A percentile compares a stretch with the other conserved stretches of the same genome.
Evolutionary conservation across 352 stramenopile species (phyloP).

Genomic region (Plasmopara viticola): DNA sequence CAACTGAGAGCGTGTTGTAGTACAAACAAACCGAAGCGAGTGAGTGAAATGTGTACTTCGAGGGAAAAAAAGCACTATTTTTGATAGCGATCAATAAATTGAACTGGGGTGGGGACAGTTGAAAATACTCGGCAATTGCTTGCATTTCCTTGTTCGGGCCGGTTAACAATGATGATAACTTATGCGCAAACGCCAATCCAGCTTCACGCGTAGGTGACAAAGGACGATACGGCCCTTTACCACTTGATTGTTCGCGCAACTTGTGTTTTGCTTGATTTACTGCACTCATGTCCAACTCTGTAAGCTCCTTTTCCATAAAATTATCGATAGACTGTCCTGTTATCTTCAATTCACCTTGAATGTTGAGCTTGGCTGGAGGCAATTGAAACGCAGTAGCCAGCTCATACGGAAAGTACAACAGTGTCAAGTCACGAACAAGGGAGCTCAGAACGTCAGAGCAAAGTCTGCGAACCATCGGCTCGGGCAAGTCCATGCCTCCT

Average conservation of each 20-base stretch:
- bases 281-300: conserved; percentile 14
- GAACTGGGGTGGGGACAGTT: conserved; percentile 46
- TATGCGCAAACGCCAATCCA: conserved; percentile 29
- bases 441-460: conserved; percentile 58
- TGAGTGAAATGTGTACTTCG: conserved; percentile 38
- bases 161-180: conserved; percentile 29
- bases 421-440: conserved; percentile 48
- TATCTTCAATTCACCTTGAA: conserved; percentile 52
- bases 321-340: conserved; percentile 46
- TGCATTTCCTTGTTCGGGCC: conserved; percentile 43
- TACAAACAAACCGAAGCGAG: conserved; percentile 56
- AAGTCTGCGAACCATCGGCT: conserved; percentile 64
- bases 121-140: conserved; percentile 39
- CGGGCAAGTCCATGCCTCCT: conserved; percentile 63
- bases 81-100: conserved; percentile 63
- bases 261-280: conserved; percentile 17
- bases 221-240: neutral
- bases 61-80: conserved; percentile 35
- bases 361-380: conserved; percentile 50
- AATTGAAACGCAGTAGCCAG: conserved; percentile 47
- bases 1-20: conserved; percentile 41
- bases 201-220: conserved; percentile 10
- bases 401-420: conserved; percentile 64
- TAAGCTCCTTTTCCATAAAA: conserved; percentile 46
- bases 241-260: conserved; percentile 7